Conservation (phyloP, 495 filamentous ascomycete genomes). For the Amorphotheca resinae region DNA sequence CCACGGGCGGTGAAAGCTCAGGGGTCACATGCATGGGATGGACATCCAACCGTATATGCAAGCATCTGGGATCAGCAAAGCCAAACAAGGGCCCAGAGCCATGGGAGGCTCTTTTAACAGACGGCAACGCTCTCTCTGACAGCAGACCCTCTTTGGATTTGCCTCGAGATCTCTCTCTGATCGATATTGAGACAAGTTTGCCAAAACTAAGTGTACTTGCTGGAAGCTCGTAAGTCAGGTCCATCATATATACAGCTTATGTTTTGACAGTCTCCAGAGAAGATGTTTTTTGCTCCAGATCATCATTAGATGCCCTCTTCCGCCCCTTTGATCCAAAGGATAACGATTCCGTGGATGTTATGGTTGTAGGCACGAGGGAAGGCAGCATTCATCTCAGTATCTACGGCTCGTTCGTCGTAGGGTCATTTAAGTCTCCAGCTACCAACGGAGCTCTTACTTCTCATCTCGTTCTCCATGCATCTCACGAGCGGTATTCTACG, state of each 20-base stretch:
- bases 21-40: constrained; percentile 59
- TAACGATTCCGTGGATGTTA: constrained; percentile 64
- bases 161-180: constrained; percentile 61
- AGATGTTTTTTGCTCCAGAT: constrained; percentile 58
- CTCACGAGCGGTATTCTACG: constrained; percentile 60
- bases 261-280: constrained; percentile 34
- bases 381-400: constrained; percentile 74
- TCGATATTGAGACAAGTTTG: constrained; percentile 69
- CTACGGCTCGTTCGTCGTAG: constrained; percentile 82
- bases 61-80: constrained; percentile 8
- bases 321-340: constrained; percentile 47
- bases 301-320: constrained; percentile 60
- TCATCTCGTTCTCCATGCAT: constrained; percentile 48
- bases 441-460: constrained; percentile 10
- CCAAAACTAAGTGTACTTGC: constrained; percentile 67
- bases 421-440: constrained; percentile 36
- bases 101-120: constrained; percentile 23
- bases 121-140: constrained; percentile 2
- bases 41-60: constrained; percentile 53
- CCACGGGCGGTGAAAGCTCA: constrained; percentile 25
- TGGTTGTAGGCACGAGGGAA: constrained; percentile 66
- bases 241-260: not conserved
- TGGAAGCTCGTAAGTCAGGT: constrained; percentile 42
- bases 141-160: constrained; percentile 41
- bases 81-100: constrained; percentile 2